phyloP scores from a whole-genome alignment of 345 rosid species.

The Eucalyptus sideroxylon region DNA sequence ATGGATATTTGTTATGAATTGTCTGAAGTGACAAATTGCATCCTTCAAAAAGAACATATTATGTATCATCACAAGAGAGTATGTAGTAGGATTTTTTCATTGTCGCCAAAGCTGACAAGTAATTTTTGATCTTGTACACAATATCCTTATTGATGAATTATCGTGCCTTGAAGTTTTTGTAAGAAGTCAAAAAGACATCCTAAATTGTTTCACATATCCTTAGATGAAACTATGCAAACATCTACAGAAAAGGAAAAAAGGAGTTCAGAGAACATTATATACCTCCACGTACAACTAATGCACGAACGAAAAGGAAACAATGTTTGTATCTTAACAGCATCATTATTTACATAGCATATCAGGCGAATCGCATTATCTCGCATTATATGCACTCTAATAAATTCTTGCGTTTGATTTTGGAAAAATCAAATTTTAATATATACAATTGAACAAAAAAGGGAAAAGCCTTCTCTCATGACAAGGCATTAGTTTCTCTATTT shows the following conservation, averaged over 20 bases:
- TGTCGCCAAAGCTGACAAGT: not conserved
- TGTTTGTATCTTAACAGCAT: not conserved
- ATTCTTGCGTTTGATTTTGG: not conserved
- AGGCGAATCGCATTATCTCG: not conserved
- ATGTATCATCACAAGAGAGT: not conserved
- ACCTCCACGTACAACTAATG: not conserved
- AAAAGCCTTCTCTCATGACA: not conserved
- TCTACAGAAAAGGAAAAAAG: not conserved
- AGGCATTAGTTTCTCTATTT: not conserved
- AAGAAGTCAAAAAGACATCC: not conserved
- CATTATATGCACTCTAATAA: not conserved
- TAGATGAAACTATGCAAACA: not conserved
- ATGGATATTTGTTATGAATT: not conserved
- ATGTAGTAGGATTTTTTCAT: not conserved
- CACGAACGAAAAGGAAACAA: not conserved
- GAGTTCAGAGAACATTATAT: not conserved
- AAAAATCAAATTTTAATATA: not conserved
- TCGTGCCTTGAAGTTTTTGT: fast-evolving
- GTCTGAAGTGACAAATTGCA: not conserved
- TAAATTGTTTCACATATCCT: not conserved
- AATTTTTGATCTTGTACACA: not conserved
- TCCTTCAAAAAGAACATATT: too few relatives aligned
- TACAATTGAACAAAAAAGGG: not conserved
- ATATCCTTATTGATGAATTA: not conserved
- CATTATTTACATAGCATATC: too few relatives aligned